These are phyloP conservation scores for Aureobasidium namibiae DNA, from an alignment of 2,329 filamentous ascomycete genomes.

Conservation along the genomic window DNA sequence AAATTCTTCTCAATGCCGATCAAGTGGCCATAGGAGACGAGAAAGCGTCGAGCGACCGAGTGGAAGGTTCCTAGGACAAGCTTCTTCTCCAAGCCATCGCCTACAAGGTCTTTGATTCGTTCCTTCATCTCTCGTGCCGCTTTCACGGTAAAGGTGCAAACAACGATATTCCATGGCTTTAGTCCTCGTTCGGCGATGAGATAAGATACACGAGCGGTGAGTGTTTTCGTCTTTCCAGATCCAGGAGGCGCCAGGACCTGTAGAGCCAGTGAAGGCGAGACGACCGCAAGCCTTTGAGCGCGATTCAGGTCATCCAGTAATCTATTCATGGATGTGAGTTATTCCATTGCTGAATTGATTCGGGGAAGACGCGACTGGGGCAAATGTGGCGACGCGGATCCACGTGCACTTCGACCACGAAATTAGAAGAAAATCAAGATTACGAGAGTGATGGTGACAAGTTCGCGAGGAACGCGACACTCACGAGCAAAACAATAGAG, in stretches of 20 bases:
- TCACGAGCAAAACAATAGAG: neutral
- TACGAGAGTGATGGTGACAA: neutral
- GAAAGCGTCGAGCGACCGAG: constrained; percentile 78
- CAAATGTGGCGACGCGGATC: neutral
- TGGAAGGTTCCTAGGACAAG: constrained; percentile 91
- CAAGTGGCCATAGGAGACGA: constrained; percentile 72
- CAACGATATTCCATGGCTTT: constrained; percentile 78
- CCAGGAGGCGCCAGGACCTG: constrained; percentile 58
- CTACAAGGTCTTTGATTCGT: constrained; percentile 73
- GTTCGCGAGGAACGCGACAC: neutral
- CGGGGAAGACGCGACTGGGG: constrained; percentile 10
- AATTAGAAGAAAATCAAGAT: neutral
- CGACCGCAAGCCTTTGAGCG: constrained; percentile 57
- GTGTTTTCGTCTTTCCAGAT: constrained; percentile 87
- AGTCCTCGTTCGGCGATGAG: constrained; percentile 65
- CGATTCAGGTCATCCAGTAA: constrained; percentile 56
- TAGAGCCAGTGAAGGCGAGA: constrained; percentile 50
- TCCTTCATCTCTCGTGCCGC: constrained; percentile 90
- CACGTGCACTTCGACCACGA: neutral
- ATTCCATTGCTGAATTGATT: neutral
- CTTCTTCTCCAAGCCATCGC: constrained; percentile 63
- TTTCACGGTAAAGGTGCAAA: constrained; percentile 96
- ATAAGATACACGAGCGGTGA: constrained; percentile 87
- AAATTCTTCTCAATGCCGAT: constrained; percentile 80
- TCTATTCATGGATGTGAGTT: constrained; percentile 36